Evolutionary conservation across 2,329 filamentous ascomycete species (phyloP).

Genomic region (Rhynchosporium secalis): DNA sequence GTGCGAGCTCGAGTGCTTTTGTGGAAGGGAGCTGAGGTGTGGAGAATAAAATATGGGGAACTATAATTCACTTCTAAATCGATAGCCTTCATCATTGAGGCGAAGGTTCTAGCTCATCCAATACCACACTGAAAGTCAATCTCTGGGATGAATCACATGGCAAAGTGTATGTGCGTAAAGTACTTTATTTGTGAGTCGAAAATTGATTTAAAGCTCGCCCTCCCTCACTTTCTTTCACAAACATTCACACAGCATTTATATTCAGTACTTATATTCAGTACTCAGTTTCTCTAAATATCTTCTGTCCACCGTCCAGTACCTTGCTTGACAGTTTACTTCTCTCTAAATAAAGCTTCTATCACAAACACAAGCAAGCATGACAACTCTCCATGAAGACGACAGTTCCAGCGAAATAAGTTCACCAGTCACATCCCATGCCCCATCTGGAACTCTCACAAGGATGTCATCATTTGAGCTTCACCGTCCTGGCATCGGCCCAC

Average conservation of each 20-base stretch:
- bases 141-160: background rate
- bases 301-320: background rate
- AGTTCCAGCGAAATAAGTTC: slow-evolving; percentile 10
- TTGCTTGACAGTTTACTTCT: background rate
- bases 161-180: background rate
- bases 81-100: background rate
- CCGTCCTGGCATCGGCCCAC: background rate
- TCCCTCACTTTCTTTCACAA: slow-evolving; percentile 4
- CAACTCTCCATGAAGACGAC: slow-evolving; percentile 6
- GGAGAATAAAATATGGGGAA: background rate
- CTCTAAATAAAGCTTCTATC: background rate
- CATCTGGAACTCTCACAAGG: slow-evolving; percentile 11
- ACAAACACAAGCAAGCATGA: slow-evolving; percentile 8
- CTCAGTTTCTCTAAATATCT: background rate
- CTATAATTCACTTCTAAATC: background rate
- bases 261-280: background rate
- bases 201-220: slow-evolving; percentile 2
- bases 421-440: slow-evolving; percentile 8
- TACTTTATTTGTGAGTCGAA: background rate
- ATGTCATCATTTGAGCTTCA: slow-evolving; percentile 15
- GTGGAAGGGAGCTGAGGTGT: background rate
- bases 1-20: background rate
- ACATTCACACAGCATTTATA: background rate
- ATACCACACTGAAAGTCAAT: background rate
- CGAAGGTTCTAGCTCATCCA: slow-evolving; percentile 4